Conservation (phyloP, 441 rosid species). For the Hura crepitans region DNA sequence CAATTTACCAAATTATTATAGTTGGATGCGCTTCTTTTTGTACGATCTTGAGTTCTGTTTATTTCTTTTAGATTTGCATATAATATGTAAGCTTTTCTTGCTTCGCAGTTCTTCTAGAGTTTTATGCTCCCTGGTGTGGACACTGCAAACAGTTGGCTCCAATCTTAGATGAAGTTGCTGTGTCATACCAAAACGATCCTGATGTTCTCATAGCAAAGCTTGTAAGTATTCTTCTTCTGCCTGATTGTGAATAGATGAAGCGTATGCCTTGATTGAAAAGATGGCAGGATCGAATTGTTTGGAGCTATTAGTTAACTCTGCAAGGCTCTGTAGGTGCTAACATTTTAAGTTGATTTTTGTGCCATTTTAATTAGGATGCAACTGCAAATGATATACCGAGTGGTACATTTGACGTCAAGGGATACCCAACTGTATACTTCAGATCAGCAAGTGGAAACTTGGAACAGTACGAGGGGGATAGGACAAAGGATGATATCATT, state of each 20-base stretch:
- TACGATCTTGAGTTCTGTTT: too few species aligned
- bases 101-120: conserved; percentile 76
- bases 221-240: conserved; percentile 43
- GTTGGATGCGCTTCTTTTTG: too few species aligned
- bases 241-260: not conserved
- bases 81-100: too few species aligned
- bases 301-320: too few species aligned
- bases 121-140: conserved; percentile 99
- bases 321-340: too few species aligned
- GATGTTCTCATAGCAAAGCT: conserved; percentile 68
- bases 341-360: too few species aligned
- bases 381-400: conserved; percentile 72
- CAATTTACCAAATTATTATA: too few species aligned
- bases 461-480: conserved; percentile 56
- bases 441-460: conserved; percentile 65
- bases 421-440: conserved; percentile 81
- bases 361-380: conserved; percentile 50
- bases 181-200: conserved; percentile 55
- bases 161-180: conserved; percentile 86
- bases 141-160: conserved; percentile 91
- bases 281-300: not conserved
- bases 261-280: not conserved
- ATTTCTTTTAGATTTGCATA: too few species aligned
- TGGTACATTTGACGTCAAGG: conserved; percentile 64
- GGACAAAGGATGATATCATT: conserved; percentile 76